Evolutionary conservation across 169 alveolate genomes (phyloP), one percentile per base, ranked within the genome.

Genomic region (Plasmodium blacklocki): DNA sequence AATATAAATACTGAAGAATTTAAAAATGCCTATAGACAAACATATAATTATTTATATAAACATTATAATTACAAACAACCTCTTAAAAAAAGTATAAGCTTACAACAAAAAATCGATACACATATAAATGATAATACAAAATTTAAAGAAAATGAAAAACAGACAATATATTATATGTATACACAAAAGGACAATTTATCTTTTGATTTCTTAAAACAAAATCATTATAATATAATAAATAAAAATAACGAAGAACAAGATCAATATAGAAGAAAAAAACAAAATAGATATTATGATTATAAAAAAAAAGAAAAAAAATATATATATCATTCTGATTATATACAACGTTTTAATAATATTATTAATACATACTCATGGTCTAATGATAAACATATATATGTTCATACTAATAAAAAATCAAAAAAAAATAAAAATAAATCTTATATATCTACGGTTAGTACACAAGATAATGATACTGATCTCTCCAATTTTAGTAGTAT

Each of bases 291-390:
- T 45, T 39, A 60, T 49, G 62, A 52, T 3, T 5, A 32, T 32
- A 32, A 5, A 32, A 4, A 32, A 32, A 80, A 72, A 18, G 23
- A 52, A 5, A 58, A 64, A 64, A 54, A 68, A 21, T n/a, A 54
- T 18, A 54, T 80, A 19, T 23, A 80, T 49, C 67, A 80, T 54
- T 56, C 90, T 11, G 54, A 68, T 26, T 80, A 80, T 56, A 80
- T 80, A 49, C 59, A 80, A 56, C 83, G 39, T 60, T 80, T 80
- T 58, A 80, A 80, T 54, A 54, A 45, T 60, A 80, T 80, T 50
- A 67, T 80, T 80, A 80, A 47, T 14, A 80, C 90, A 7, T 80
- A 80, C 45, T 80, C 90, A n/a, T 80, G 90, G 90, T 80, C 85
- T 56, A 78, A 78, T 52, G 83, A 80, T 39, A 80, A 70, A 32